Conservation (phyloP, 1,139 yeast species). For the Taiozyma sp. region DNA sequence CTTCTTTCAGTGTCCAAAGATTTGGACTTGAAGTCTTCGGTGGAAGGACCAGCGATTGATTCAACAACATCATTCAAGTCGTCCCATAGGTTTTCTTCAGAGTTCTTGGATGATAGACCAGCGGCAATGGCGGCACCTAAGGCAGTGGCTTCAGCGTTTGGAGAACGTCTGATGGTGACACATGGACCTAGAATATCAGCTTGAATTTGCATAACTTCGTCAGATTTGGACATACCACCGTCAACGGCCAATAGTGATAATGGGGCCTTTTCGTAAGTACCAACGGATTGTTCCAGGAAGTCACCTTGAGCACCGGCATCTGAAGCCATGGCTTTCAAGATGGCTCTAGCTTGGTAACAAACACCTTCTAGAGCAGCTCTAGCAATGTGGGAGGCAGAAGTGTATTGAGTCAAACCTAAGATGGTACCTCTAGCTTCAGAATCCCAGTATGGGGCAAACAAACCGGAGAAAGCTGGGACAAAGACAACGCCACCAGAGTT, state of each 20-base stretch:
- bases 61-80: constrained; percentile 58
- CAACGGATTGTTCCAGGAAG: constrained; percentile 34
- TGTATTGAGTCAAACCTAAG: constrained; percentile 87
- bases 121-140: constrained; percentile 97
- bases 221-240: constrained; percentile 94
- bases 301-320: constrained; percentile 58
- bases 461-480: constrained; percentile 92
- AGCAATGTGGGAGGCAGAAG: constrained; percentile 82
- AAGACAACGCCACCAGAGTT: constrained; percentile 91
- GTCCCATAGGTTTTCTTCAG: constrained; percentile 62
- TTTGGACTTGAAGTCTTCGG: constrained; percentile 49
- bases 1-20: constrained; percentile 58
- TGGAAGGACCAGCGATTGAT: constrained; percentile 30
- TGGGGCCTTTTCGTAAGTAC: constrained; percentile 35
- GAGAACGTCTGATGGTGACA: constrained; percentile 75
- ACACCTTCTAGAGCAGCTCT: constrained; percentile 95
- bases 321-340: constrained; percentile 81
- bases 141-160: constrained; percentile 88
- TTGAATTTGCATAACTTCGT: constrained; percentile 91
- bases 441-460: constrained; percentile 97
- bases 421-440: constrained; percentile 90
- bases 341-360: constrained; percentile 89
- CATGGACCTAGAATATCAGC: constrained; percentile 87
- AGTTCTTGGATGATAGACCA: constrained; percentile 59
- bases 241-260: constrained; percentile 70